phyloP scores from a whole-genome alignment of 495 filamentous ascomycete species.

The Aspergillus biplanus region DNA sequence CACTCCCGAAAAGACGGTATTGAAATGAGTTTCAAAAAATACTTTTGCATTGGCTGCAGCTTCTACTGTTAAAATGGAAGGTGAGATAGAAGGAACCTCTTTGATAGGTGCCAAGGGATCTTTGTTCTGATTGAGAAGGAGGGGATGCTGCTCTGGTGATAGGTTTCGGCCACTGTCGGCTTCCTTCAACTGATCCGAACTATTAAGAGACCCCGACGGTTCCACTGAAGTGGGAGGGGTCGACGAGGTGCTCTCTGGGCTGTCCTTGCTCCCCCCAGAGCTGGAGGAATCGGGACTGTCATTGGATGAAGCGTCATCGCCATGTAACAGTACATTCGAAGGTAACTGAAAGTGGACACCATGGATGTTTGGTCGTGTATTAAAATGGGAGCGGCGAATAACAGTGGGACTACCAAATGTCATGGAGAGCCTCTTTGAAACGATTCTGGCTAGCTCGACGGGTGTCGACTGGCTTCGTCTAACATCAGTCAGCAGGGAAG shows the following conservation, averaged over 20 bases:
- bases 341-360: conserved; percentile 29
- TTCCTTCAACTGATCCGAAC: conserved; percentile 22
- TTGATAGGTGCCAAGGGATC: conserved; percentile 23
- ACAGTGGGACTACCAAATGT: conserved; percentile 58
- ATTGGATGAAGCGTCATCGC: conserved; percentile 32
- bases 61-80: conserved; percentile 78
- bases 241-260: conserved; percentile 37
- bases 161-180: conserved; percentile 11
- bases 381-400: conserved; percentile 52
- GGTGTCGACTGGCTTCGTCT: conserved; percentile 26
- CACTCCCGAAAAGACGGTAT: conserved; percentile 57
- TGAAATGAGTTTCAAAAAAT: conserved; percentile 83
- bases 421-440: conserved; percentile 54
- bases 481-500: background rate
- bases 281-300: conserved; percentile 48
- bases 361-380: conserved; percentile 46
- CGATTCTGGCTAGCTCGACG: conserved; percentile 42
- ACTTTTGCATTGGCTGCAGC: conserved; percentile 78
- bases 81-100: conserved; percentile 33
- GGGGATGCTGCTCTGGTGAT: conserved; percentile 11
- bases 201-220: conserved; percentile 24
- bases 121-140: conserved; percentile 13
- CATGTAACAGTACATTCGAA: conserved; percentile 16
- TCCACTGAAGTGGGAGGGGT: conserved; percentile 44
- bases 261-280: conserved; percentile 36